Percentiles rank a stretch among this genome's conserved stretches.
These are phyloP conservation scores for Nannochloropsis gaditana DNA, from an alignment of 108 stramenopile species.

Conservation along the genomic window DNA sequence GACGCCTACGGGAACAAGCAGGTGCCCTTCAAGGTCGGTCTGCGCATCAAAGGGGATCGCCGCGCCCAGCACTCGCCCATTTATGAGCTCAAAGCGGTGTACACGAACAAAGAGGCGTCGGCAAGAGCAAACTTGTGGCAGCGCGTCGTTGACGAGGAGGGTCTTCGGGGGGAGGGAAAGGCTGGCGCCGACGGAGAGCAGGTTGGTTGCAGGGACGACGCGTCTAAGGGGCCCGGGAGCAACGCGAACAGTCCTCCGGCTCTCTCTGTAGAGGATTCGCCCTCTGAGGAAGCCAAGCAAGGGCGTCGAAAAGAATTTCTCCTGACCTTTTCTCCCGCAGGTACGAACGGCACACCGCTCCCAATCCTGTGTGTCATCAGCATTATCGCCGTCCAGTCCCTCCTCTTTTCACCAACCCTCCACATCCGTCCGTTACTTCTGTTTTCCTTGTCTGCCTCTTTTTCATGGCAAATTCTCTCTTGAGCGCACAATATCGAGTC, in stretches of 20 bases:
- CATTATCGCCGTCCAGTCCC: too few species aligned
- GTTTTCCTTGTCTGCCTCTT: not conserved
- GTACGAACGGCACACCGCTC: not conserved
- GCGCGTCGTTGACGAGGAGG: not conserved
- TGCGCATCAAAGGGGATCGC: not conserved
- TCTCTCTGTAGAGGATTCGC: too few species aligned
- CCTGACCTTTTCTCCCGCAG: constrained; percentile 8
- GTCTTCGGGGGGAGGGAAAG: not conserved
- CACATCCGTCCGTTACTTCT: not conserved
- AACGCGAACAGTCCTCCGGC: too few species aligned
- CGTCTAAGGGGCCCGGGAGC: too few species aligned
- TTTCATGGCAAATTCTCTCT: not conserved
- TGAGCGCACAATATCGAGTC: not conserved
- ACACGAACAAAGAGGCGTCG: not conserved
- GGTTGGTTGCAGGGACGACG: too few species aligned
- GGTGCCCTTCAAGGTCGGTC: not conserved
- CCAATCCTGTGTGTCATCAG: not conserved
- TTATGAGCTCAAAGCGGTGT: constrained; percentile 9
- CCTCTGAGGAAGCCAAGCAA: too few species aligned
- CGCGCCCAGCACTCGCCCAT: not conserved
- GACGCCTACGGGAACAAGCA: not conserved
- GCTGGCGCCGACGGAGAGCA: not conserved
- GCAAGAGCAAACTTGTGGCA: not conserved
- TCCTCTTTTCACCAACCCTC: too few species aligned
- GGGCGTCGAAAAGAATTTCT: not conserved